Evolutionary conservation across 2,329 filamentous ascomycete species (phyloP).

Genomic region (Ceratocystis diversiconidia): DNA sequence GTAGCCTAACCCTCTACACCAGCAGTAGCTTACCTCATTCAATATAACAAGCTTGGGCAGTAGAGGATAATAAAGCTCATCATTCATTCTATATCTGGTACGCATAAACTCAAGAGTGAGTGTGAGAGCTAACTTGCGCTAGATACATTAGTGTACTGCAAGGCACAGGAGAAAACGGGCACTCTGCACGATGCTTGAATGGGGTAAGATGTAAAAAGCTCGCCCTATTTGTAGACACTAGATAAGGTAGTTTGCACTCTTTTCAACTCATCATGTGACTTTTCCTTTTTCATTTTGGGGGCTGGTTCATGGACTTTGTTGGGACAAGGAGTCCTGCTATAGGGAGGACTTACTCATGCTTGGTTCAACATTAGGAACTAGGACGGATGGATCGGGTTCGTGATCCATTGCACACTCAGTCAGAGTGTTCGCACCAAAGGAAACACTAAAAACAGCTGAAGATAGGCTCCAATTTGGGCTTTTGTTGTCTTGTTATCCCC

Average conservation of each 20-base stretch:
- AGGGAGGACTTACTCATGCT: neutral
- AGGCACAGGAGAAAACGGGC: conserved; percentile 13
- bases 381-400: neutral
- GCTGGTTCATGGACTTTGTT: neutral
- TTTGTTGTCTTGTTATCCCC: neutral
- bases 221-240: too few species aligned
- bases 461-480: neutral
- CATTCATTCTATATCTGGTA: neutral
- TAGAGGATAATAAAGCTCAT: neutral
- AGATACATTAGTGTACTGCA: neutral
- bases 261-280: neutral
- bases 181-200: conserved; percentile 13
- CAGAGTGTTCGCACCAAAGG: neutral
- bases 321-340: neutral
- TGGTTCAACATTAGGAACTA: too few species aligned
- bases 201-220: neutral
- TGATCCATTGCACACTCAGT: neutral
- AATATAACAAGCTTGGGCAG: neutral
- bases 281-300: too few species aligned
- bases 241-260: neutral
- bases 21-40: neutral
- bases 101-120: neutral
- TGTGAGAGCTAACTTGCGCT: neutral
- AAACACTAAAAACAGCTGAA: neutral
- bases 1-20: neutral